phyloP scores from a whole-genome alignment of 2,329 filamentous ascomycete genomes.

The Raffaelea ambrosiae region DNA sequence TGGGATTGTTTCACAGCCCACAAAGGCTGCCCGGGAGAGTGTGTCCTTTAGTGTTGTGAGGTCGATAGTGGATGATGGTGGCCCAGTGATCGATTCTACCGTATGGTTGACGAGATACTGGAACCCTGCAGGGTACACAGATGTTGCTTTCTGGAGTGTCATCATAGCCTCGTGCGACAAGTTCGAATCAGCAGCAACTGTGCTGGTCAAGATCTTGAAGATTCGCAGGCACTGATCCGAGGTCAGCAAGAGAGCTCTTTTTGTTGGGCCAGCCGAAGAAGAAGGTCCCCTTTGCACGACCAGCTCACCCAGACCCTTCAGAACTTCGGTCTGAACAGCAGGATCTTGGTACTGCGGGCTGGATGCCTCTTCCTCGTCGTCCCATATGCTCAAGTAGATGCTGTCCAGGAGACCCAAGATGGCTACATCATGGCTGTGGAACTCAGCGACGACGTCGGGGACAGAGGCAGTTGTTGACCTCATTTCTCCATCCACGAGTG shows the following conservation, averaged over 20 bases:
- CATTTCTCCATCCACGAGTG: slow-evolving; percentile 26
- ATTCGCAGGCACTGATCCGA: slow-evolving; percentile 20
- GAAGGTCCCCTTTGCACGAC: slow-evolving; percentile 28
- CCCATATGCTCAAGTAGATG: slow-evolving; percentile 31
- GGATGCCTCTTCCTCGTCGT: slow-evolving; percentile 15
- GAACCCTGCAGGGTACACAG: slow-evolving; percentile 10
- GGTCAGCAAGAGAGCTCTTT: slow-evolving; percentile 22
- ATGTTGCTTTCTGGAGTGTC: slow-evolving; percentile 7
- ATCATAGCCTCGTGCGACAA: slow-evolving; percentile 12
- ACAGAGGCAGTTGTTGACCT: too few species aligned
- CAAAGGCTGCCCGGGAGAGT: slow-evolving; percentile 35
- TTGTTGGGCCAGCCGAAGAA: slow-evolving; percentile 4
- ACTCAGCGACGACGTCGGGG: slow-evolving; percentile 23
- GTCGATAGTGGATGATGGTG: neutral
- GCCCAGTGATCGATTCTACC: neutral
- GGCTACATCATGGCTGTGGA: slow-evolving; percentile 26
- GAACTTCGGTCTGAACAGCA: slow-evolving; percentile 30
- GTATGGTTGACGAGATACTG: slow-evolving; percentile 4
- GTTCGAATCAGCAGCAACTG: neutral
- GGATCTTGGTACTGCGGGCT: slow-evolving; percentile 20
- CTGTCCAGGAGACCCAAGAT: slow-evolving; percentile 34
- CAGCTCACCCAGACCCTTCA: slow-evolving; percentile 36
- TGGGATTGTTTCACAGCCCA: slow-evolving; percentile 37
- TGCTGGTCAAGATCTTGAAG: slow-evolving; percentile 1
- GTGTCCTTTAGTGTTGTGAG: slow-evolving; percentile 23